Base-by-base conservation (phyloP, 139 green algal genomes). In the Haematococcus lacustris region DNA sequence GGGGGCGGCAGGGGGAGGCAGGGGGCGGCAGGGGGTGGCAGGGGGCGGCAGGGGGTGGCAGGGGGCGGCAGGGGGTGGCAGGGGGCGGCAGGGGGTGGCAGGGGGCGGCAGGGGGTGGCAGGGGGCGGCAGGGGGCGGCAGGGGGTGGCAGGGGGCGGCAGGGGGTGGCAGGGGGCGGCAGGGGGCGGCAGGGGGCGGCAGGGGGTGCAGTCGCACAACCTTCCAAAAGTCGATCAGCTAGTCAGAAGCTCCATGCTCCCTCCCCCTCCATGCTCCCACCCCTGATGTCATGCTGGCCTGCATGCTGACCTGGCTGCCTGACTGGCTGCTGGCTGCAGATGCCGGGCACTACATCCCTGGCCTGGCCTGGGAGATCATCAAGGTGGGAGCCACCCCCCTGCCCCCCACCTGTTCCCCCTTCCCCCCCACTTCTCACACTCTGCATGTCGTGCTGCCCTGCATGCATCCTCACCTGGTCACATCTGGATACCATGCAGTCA, bases 311-410 rank as follows among this genome's bases (percentile, higher is more conserved):
- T 37, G 13, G 62, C 26, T 41, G 62, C 32, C 32, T 68, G 32
- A 26, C 32, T 6, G 9, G 62, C 34, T 68, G 3, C 43, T 41
- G 61, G 30, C 28, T 70, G 34, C 47, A 60, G 71, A 89, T 37
- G 77, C 73, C 41, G 85, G 88, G 0, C 91, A 96, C 78, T 95
- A 94, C 75, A 75, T 94, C 1, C 87, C 89, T 3, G 76, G 82
- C 23, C 76, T 94, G 47, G 87, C 89, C 0, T 59, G 39, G 6
- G 78, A 82, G 51, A 86, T 95, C 26, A 64, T 92, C 13, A 66
- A 79, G 50, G 78, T 73, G 13, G 5, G 40, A 32, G 63, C 38
- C n/a, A 25, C 66, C 33, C 39, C 5, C 9, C 4, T 5, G 63
- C 9, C 63, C 3, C 47, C 34, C 26, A 30, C 51, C 21, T 57